A percentile compares a stretch with the other conserved stretches of the same genome.
Evolutionary conservation across 495 filamentous ascomycete genomes (phyloP).

Genomic region (Cairneyella variabilis): DNA sequence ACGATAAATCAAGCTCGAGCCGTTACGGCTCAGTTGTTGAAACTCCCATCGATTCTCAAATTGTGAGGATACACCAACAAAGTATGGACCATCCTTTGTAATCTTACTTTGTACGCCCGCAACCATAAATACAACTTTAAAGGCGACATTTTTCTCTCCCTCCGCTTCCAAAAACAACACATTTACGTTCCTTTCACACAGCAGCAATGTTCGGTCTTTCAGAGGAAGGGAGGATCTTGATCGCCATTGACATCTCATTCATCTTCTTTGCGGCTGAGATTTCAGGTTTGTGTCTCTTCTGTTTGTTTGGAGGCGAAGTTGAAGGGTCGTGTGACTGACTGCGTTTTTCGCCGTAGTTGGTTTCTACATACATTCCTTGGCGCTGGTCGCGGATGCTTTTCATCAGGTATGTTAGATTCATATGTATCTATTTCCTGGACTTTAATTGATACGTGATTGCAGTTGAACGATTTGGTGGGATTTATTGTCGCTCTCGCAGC

Average conservation of each 20-base stretch:
- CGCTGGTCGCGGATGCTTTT: slow-evolving; percentile 90
- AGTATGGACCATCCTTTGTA: no score
- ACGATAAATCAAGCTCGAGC: no score
- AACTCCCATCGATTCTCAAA: no score
- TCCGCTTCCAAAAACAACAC: no score
- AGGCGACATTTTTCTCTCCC: no score
- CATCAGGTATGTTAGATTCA: slow-evolving; percentile 66
- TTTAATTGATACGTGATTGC: no score
- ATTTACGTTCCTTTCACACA: neutral
- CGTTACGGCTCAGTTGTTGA: no score
- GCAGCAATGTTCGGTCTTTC: slow-evolving; percentile 24
- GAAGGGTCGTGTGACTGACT: neutral
- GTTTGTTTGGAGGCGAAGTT: neutral
- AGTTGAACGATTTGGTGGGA: slow-evolving; percentile 90
- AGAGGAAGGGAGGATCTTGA: slow-evolving; percentile 58
- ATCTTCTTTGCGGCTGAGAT: slow-evolving; percentile 84
- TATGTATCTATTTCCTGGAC: neutral
- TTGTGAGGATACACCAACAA: no score
- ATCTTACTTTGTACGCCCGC: no score
- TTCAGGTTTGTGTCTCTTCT: slow-evolving; percentile 50
- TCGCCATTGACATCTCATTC: slow-evolving; percentile 75
- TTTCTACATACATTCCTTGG: slow-evolving; percentile 82
- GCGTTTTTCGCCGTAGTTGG: slow-evolving; percentile 48
- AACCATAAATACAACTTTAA: no score
- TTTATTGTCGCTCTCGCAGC: slow-evolving; percentile 80